phyloP scores from a whole-genome alignment of 805 yeast genomes.

The Candida pseudofarinosa region DNA sequence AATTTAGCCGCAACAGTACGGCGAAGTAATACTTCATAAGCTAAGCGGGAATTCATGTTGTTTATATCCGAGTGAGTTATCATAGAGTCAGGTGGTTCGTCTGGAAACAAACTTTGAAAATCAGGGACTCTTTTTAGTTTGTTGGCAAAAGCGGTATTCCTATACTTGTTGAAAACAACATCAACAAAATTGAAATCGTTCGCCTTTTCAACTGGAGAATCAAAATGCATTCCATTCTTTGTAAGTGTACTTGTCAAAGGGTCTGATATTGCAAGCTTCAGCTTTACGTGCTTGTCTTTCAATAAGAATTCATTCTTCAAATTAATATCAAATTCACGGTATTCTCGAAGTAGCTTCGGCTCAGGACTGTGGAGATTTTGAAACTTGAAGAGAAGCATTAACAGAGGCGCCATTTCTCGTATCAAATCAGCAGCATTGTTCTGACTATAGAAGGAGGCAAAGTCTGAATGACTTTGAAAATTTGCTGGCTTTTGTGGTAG shows the following conservation, averaged over 20 bases:
- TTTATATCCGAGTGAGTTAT: conserved; percentile 22
- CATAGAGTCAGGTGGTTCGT: conserved; percentile 19
- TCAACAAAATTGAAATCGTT: conserved; percentile 11
- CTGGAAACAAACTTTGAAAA: conserved; percentile 26
- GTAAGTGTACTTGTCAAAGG: conserved; percentile 14
- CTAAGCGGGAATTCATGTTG: conserved; percentile 24
- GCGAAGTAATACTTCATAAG: conserved; percentile 36
- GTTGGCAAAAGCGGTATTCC: conserved; percentile 21
- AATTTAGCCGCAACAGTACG: conserved; percentile 41
- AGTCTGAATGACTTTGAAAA: conserved; percentile 16
- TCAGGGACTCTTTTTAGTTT: conserved; percentile 19
- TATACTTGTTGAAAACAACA: conserved; percentile 25
- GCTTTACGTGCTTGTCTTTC: conserved; percentile 1
- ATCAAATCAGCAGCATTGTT: conserved; percentile 19
- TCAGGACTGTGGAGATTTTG: conserved; percentile 10
- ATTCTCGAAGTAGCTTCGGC: conserved; percentile 10
- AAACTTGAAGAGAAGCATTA: conserved; percentile 24
- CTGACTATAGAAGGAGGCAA: conserved; percentile 16
- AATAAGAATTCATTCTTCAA: conserved; percentile 6
- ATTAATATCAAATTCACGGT: conserved; percentile 7
- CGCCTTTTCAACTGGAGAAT: conserved; percentile 4
- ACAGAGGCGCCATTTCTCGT: conserved; percentile 25
- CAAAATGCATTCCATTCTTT: conserved; percentile 8
- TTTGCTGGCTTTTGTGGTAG: conserved; percentile 12
- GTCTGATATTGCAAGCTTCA: conserved; percentile 7